These are phyloP conservation scores for Penicillium parvum DNA, from an alignment of 495 filamentous ascomycete genomes.

Conservation along the genomic window DNA sequence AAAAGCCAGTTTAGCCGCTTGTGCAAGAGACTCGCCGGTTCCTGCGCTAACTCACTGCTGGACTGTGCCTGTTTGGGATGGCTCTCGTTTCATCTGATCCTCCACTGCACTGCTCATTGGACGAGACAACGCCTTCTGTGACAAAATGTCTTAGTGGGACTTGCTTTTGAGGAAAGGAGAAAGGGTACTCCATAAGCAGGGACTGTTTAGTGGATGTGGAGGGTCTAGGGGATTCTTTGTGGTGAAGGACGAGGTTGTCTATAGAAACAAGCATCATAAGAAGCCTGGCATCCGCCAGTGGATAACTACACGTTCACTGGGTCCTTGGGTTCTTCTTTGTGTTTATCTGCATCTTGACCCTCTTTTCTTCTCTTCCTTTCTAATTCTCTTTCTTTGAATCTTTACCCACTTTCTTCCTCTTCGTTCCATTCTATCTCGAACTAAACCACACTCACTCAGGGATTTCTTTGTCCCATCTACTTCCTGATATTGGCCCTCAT, in stretches of 20 bases:
- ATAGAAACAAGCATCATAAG: too few relatives aligned
- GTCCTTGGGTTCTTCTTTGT: not conserved
- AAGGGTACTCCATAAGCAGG: too few relatives aligned
- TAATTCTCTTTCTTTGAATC: not conserved
- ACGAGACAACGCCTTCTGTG: slow-evolving; percentile 2
- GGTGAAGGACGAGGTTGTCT: too few relatives aligned
- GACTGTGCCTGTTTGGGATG: not conserved
- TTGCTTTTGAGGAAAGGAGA: too few relatives aligned
- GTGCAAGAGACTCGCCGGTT: not conserved
- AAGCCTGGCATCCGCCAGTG: too few relatives aligned
- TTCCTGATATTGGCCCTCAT: not conserved
- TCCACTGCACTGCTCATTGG: slow-evolving; percentile 11
- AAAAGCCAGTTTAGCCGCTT: not conserved
- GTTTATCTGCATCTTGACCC: too few relatives aligned
- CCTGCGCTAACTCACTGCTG: not conserved
- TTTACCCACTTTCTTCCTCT: slow-evolving; percentile 23
- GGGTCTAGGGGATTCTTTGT: too few relatives aligned
- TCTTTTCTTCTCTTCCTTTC: slow-evolving; percentile 8
- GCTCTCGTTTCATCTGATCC: slow-evolving; percentile 13
- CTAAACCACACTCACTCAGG: slow-evolving; percentile 21
- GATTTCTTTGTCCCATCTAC: slow-evolving; percentile 3
- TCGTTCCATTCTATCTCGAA: slow-evolving; percentile 28
- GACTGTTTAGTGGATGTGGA: too few relatives aligned
- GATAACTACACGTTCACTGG: too few relatives aligned
- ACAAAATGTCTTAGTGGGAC: slow-evolving; percentile 20